A percentile compares a stretch with the other conserved stretches of the same genome.
Evolutionary conservation across 2,329 filamentous ascomycete genomes (phyloP).

Genomic region (Paecilomyces niveus): DNA sequence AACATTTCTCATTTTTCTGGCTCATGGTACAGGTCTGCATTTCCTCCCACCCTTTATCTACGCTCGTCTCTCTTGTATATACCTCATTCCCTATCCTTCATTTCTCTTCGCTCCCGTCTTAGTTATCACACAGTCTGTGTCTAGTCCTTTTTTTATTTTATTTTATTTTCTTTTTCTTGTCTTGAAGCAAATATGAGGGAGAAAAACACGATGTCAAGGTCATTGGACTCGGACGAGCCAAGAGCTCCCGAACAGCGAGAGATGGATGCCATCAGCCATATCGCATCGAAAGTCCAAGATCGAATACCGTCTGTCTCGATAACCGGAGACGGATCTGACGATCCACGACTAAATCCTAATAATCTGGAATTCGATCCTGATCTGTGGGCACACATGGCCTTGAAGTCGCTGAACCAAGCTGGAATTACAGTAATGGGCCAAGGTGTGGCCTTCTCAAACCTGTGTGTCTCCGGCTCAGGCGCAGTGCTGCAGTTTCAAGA

Average conservation of each 20-base stretch:
- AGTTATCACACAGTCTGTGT: neutral
- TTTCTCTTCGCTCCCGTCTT: neutral
- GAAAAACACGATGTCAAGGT: neutral
- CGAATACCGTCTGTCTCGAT: neutral
- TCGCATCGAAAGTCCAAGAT: neutral
- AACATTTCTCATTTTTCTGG: too few relatives aligned
- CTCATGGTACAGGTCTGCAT: too few relatives aligned
- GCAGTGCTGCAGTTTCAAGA: slow-evolving; percentile 17
- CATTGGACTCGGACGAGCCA: neutral
- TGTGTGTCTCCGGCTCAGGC: slow-evolving; percentile 18
- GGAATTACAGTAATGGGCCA: slow-evolving; percentile 14
- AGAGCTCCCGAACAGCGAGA: neutral
- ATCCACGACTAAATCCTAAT: slow-evolving; percentile 16
- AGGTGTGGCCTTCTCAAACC: slow-evolving; percentile 18
- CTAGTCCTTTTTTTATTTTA: neutral
- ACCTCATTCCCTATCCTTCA: neutral
- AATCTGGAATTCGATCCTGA: slow-evolving; percentile 17
- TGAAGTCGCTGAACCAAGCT: slow-evolving; percentile 13
- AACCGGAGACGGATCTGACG: neutral
- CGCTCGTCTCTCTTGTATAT: neutral
- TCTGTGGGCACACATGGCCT: slow-evolving; percentile 16
- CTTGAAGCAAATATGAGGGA: neutral
- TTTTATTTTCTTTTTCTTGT: neutral
- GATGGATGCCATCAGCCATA: neutral
- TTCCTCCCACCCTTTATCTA: neutral